These are phyloP conservation scores for Castanea mollissima DNA, from an alignment of 306 rosid species.

Conservation along the genomic window DNA sequence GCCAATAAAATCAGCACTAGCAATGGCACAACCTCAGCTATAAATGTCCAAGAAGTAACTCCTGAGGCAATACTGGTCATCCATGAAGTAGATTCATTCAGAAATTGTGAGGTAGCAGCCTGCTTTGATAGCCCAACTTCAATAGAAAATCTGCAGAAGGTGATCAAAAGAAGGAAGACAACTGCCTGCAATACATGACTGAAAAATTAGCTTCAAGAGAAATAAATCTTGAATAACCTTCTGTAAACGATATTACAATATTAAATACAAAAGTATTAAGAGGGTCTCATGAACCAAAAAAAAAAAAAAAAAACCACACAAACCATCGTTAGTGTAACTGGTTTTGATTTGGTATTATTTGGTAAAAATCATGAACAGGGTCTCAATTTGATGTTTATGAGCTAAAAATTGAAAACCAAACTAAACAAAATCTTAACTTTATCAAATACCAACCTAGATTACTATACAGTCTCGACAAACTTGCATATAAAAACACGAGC, in stretches of 20 bases:
- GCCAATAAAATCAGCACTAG: constrained; percentile 59
- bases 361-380: background rate
- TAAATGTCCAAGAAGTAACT: constrained; percentile 58
- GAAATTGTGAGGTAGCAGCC: constrained; percentile 71
- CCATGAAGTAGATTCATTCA: constrained; percentile 67
- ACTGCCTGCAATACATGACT: constrained; percentile 56
- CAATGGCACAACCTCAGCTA: constrained; percentile 57
- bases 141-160: constrained; percentile 71
- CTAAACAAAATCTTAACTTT: background rate
- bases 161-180: constrained; percentile 77
- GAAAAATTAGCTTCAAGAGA: constrained; percentile 16
- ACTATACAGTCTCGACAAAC: background rate
- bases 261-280: constrained; percentile 6
- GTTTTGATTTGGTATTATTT: background rate
- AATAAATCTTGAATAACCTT: constrained; percentile 11
- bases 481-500: background rate
- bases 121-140: constrained; percentile 89
- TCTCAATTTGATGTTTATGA: background rate
- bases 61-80: constrained; percentile 46
- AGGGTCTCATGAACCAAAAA: background rate
- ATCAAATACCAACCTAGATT: background rate
- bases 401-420: background rate
- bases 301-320: background rate
- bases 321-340: background rate
- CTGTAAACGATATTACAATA: background rate